phyloP scores from a whole-genome alignment of 768 basidiomycete genomes.

The Thelephora ganbajun region DNA sequence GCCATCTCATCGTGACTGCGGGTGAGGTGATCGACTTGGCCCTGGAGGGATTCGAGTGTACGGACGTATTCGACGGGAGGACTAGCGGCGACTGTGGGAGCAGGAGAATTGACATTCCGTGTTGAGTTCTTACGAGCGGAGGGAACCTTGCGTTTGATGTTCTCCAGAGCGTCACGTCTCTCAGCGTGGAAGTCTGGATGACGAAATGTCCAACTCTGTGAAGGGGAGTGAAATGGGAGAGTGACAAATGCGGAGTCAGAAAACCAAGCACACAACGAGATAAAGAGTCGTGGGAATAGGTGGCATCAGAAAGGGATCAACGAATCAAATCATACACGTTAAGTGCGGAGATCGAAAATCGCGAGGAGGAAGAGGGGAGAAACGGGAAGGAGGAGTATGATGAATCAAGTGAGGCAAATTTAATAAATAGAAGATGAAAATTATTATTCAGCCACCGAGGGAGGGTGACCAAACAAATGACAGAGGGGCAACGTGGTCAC shows the following conservation, averaged over 20 bases:
- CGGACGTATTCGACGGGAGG: slow-evolving; percentile 5
- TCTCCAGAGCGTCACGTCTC: slow-evolving; percentile 41
- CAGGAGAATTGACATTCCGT: slow-evolving; percentile 14
- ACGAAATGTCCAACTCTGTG: slow-evolving; percentile 35
- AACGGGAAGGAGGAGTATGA: too few relatives aligned
- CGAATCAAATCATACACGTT: neutral
- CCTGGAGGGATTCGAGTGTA: slow-evolving; percentile 26
- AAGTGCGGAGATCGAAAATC: neutral
- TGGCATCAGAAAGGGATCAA: neutral
- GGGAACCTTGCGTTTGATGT: slow-evolving; percentile 50
- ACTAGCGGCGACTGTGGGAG: slow-evolving; percentile 12
- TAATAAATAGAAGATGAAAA: neutral
- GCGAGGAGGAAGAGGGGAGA: too few relatives aligned
- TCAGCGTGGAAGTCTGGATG: slow-evolving; percentile 40
- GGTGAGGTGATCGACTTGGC: slow-evolving; percentile 32
- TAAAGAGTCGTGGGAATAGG: neutral
- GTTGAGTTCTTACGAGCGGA: slow-evolving; percentile 19
- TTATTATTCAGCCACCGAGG: slow-evolving; percentile 3
- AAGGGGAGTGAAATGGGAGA: slow-evolving; percentile 1
- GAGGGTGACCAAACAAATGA: neutral
- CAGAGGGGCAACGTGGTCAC: neutral
- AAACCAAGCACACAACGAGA: neutral
- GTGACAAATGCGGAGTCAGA: too few relatives aligned
- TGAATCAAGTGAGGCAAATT: too few relatives aligned
- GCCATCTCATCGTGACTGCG: slow-evolving; percentile 37